Base-by-base conservation (phyloP, 148 eudicot genomes). In the Chenopodium formosanum region DNA sequence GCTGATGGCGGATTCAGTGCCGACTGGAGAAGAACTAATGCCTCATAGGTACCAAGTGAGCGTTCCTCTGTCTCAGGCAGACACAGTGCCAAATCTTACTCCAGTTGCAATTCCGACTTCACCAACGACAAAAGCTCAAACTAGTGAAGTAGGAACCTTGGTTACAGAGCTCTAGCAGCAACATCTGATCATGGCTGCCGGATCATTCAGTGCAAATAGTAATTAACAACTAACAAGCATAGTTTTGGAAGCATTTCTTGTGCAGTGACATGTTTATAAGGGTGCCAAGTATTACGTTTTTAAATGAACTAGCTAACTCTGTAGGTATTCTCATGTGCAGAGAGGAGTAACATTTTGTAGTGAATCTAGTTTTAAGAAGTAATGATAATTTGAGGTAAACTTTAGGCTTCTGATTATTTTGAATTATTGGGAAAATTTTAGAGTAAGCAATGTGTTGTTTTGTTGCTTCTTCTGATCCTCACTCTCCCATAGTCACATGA, bases 21-120 rank as follows among this genome's bases (percentile, higher is more conserved):
- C 80, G 0, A 66, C 67, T 8, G 89, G 86, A 23, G 88, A 87
- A 17, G 91, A 87, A 76, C 81, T 89, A 72, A 90, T 89, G 93
- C 93, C 89, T 27, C 84, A 82, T 29, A 83, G 93, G 80, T 50
- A 82, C 58, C 79, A 56, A 52, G 65, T 47, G 22, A 75, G 77
- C 44, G 29, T 48, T 75, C 66, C 86, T 13, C 60, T 77, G 52
- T 79, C 83, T 40, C 75, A 56, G 58, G 60, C 69, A 79, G 85
- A 83, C 46, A 14, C 74, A n/a, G 37, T 73, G 52, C 34, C 78
- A 25, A 7, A 58, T 29, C 62, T 19, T 19, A 25, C 79, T 44
- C 50, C 40, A 1, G 70, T 65, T 4, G 79, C 62, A 9, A 63
- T 64, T 37, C 73, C 85, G 0, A 56, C 81, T 70, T n/a, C 69